Percentiles rank a stretch among this genome's conserved stretches.
Conservation (phyloP, 2,329 filamentous ascomycete genomes). For the Davidsoniella australis region DNA sequence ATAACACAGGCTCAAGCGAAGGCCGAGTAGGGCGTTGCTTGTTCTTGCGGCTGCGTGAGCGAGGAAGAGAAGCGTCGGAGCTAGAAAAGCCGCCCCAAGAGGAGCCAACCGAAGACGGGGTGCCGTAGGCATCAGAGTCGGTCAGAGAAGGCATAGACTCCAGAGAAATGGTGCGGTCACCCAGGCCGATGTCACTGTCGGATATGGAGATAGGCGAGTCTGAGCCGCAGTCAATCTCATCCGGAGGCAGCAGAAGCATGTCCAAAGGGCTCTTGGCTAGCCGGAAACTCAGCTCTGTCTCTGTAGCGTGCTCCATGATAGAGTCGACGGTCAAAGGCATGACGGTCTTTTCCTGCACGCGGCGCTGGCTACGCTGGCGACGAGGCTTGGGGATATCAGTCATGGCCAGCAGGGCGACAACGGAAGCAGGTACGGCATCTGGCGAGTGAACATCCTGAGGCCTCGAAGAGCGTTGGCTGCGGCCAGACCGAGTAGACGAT, state of each 20-base stretch:
- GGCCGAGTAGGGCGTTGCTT: constrained; percentile 24
- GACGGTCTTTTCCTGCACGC: constrained; percentile 33
- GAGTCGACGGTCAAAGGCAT: constrained; percentile 8
- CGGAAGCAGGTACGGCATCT: constrained; percentile 38
- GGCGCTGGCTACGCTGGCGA: constrained; percentile 19
- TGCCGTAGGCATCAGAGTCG: constrained; percentile 35
- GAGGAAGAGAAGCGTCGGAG: constrained; percentile 2
- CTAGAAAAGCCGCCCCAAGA: constrained; percentile 24
- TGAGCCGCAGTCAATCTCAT: constrained; percentile 35
- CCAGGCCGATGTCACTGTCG: constrained; percentile 37
- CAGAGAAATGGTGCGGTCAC: constrained; percentile 35
- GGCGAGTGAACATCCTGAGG: constrained; percentile 30
- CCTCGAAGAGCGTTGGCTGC: constrained; percentile 14
- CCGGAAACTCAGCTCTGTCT: constrained; percentile 32
- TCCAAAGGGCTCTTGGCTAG: constrained; percentile 39
- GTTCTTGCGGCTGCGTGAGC: constrained; percentile 12
- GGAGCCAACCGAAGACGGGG: constrained; percentile 31
- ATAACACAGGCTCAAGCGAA: constrained; percentile 36
- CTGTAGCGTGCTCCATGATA: constrained; percentile 9
- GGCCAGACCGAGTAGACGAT: constrained; percentile 22
- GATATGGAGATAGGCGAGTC: constrained; percentile 21
- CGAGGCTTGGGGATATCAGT: constrained; percentile 40
- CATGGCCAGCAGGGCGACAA: constrained; percentile 43
- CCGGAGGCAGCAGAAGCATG: constrained; percentile 40
- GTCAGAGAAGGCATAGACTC: constrained; percentile 45